Percentiles rank a stretch among this genome's conserved stretches.
phyloP scores from a whole-genome alignment of 352 stramenopile genomes.

The Pythium insidiosum region DNA sequence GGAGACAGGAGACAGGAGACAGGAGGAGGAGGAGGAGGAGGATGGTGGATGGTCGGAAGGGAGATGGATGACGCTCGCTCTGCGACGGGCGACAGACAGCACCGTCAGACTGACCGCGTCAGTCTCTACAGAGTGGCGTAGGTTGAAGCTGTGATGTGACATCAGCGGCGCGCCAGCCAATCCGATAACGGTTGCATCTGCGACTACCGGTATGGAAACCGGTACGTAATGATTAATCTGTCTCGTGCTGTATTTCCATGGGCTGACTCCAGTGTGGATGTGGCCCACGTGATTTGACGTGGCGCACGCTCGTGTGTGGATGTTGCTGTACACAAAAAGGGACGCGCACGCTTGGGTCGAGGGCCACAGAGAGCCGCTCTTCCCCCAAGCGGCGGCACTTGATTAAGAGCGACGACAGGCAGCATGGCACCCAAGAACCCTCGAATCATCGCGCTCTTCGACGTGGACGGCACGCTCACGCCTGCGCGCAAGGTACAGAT shows the following conservation, averaged over 20 bases:
- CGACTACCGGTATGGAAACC: background rate
- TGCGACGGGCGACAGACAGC: background rate
- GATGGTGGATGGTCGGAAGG: too few species aligned
- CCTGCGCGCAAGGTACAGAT: slow-evolving; percentile 81
- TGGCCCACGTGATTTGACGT: too few species aligned
- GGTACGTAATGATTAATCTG: background rate
- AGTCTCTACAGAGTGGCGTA: too few species aligned
- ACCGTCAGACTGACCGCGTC: too few species aligned
- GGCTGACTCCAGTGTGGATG: too few species aligned
- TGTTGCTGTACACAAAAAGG: too few species aligned
- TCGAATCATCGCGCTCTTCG: slow-evolving; percentile 96
- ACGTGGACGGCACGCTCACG: slow-evolving; percentile 98
- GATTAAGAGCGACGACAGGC: too few species aligned
- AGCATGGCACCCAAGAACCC: slow-evolving; percentile 61
- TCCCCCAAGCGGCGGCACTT: too few species aligned
- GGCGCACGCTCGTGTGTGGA: too few species aligned
- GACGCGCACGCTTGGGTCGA: too few species aligned
- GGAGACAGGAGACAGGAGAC: background rate
- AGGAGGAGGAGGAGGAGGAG: background rate
- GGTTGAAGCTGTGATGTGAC: slow-evolving; percentile 8
- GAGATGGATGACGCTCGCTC: background rate
- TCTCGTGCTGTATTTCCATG: slow-evolving; percentile 3
- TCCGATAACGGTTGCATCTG: too few species aligned
- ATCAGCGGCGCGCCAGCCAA: background rate
- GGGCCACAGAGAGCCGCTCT: too few species aligned